Evolutionary conservation across 257 asterid genomes (phyloP), one percentile per base, ranked within the genome.

Genomic region (Cordia subcordata): DNA sequence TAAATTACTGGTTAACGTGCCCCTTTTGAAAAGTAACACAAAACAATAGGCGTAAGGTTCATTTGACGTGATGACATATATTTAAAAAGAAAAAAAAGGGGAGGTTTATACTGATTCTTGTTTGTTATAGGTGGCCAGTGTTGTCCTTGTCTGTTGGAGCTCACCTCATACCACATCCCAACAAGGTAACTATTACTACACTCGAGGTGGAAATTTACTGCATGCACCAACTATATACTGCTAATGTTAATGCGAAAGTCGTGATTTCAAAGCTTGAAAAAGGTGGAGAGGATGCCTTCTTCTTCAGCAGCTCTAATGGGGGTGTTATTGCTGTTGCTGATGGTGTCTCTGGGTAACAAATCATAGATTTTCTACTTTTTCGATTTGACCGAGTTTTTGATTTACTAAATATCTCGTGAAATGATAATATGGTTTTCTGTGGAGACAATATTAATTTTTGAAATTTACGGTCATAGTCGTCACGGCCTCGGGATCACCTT

Each of bases 281-380:
- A 76, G 97, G 97, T 40, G 95, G 97, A 37, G 97, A 89, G 76
- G 97, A 89, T 73, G 95, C 97, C 4, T 84, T 84, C 72, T 77
- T 84, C 14, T 81, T 86, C 39, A 86, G 97, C 73, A 70, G 72
- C 60, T 59, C 77, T 42, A 69, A 83, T 13, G 91, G 95, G 21
- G 90, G 87, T 70, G 94, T 84, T 66, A 74, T 89, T 76, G 95
- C 87, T 8, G 94, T 89, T 47, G 97, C 97, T 57, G 97, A 89
- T 76, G 97, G 97, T 19, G 97, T 89, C 65, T 89, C 97, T n/a
- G 94, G 97, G 97, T 86, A 73, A 39, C 61, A n/a, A n/a, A n/a
- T n/a, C n/a, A 15, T 53, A n/a, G 44, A 21, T 51, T 8, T 35
- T 33, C n/a, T 14, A 8, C 14, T 40, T 16, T 47, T 10, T 45